Conservation (phyloP, 108 stramenopile species). For the Chaetoceros muelleri region DNA sequence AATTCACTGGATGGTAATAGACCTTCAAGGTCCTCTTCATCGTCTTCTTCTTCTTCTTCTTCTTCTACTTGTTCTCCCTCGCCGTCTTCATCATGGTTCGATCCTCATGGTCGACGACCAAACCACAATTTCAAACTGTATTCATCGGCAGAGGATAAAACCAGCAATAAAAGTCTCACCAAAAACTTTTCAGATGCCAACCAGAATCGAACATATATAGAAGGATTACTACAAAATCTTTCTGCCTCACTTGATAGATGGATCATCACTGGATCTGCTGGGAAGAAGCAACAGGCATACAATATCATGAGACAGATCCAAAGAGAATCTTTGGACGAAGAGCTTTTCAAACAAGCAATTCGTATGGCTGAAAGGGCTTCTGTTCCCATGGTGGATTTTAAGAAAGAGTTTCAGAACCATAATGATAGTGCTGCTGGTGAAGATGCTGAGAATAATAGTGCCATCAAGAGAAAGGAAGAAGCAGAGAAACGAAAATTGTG, state of each 20-base stretch:
- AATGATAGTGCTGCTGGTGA: constrained; percentile 18
- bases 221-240: constrained; percentile 46
- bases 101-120: no score
- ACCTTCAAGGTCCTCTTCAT: no score
- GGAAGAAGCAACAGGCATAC: constrained; percentile 21
- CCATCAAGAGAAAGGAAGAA: constrained; percentile 17
- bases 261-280: constrained; percentile 39
- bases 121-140: no score
- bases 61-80: no score
- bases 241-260: constrained; percentile 45
- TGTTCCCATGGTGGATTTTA: constrained; percentile 28
- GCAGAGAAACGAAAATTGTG: constrained; percentile 40
- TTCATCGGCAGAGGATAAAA: no score
- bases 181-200: neutral
- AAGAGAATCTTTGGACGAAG: constrained; percentile 28
- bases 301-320: constrained; percentile 55
- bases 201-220: constrained; percentile 41
- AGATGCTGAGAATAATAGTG: constrained; percentile 16
- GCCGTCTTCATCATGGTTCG: no score
- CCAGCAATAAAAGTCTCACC: neutral
- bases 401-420: constrained; percentile 13
- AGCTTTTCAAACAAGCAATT: constrained; percentile 17
- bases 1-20: no score
- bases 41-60: no score
- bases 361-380: constrained; percentile 55